phyloP scores from a whole-genome alignment of 148 eudicot species.

The Cornus controversa region DNA sequence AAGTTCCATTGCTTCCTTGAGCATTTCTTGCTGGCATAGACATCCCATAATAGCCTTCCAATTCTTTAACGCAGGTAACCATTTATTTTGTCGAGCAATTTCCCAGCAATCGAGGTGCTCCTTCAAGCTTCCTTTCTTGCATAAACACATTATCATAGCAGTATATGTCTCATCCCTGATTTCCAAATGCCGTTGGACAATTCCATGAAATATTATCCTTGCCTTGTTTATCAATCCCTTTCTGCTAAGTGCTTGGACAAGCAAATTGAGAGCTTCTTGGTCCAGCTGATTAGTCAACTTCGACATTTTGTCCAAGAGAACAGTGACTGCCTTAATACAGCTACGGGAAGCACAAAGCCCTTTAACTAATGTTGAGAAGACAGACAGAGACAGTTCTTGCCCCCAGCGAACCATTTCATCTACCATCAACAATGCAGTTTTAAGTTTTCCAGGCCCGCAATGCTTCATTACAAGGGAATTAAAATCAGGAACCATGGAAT shows the following conservation, averaged over 20 bases:
- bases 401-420: slow-evolving; percentile 76
- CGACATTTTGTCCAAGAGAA: slow-evolving; percentile 33
- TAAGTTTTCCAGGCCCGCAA: slow-evolving; percentile 26
- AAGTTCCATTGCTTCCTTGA: slow-evolving; percentile 51
- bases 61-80: slow-evolving; percentile 46
- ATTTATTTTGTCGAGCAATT: slow-evolving; percentile 33
- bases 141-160: slow-evolving; percentile 39
- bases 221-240: slow-evolving; percentile 44
- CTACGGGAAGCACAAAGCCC: slow-evolving; percentile 32
- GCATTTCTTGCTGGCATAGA: slow-evolving; percentile 42
- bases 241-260: slow-evolving; percentile 43
- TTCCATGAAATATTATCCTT: slow-evolving; percentile 35
- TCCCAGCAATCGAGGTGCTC: slow-evolving; percentile 33
- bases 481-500: slow-evolving; percentile 64
- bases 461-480: slow-evolving; percentile 37
- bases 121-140: slow-evolving; percentile 39
- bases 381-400: slow-evolving; percentile 51
- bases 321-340: slow-evolving; percentile 31
- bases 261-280: slow-evolving; percentile 45
- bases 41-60: slow-evolving; percentile 28
- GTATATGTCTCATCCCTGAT: slow-evolving; percentile 37
- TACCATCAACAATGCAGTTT: slow-evolving; percentile 28
- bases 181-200: slow-evolving; percentile 35
- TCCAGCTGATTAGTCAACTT: slow-evolving; percentile 41
- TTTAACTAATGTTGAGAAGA: slow-evolving; percentile 36